Evolutionary conservation across 2,329 filamentous ascomycete species (phyloP), one percentile per base, ranked within the genome.

Genomic region (Botrytis elliptica): DNA sequence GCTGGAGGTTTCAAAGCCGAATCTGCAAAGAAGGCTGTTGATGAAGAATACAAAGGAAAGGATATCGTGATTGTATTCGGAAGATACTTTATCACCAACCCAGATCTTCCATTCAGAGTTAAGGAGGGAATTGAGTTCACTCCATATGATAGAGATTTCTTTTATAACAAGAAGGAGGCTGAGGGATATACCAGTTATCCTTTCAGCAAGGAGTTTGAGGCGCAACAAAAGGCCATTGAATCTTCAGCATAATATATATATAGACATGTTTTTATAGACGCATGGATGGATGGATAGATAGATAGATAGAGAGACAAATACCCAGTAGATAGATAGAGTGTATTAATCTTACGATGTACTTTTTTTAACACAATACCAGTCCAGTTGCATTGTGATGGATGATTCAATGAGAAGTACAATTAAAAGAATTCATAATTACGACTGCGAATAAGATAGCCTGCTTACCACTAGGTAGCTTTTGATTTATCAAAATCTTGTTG

Each of bases 1-100:
- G 84, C 85, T 1, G 86, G 86, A 65, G 85, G 84, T 2, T 87
- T 84, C 77, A 82, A 80, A 44, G 75, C 82, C 0, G 82, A 83
- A 1, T 80, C 79, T 25, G 85, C 85, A 1, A 78, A 81, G 55
- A 80, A 81, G 62, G 81, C 83, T 0, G 83, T 82, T 1, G 82
- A 86, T 79, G 75, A 79, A 44, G 69, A 78, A 20, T 79, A 80
- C 29, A 78, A 78, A 40, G 75, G 79, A n/a, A 77, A 79, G 49
- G 78, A 80, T 20, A 81, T 85, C 71, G 82, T 78, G 0, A 79
- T 85, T 73, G 83, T 84, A 5, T 86, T 85, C 70, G 85, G 84
- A 22, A 79, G 83, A 25, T 83, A 80, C 76, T 86, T 85, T 75
- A 84, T 84, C 63, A 80, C 82, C 33, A 86, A 86, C 68, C 84